phyloP scores from a whole-genome alignment of 495 filamentous ascomycete genomes.

The Penicillium samsonianum region DNA sequence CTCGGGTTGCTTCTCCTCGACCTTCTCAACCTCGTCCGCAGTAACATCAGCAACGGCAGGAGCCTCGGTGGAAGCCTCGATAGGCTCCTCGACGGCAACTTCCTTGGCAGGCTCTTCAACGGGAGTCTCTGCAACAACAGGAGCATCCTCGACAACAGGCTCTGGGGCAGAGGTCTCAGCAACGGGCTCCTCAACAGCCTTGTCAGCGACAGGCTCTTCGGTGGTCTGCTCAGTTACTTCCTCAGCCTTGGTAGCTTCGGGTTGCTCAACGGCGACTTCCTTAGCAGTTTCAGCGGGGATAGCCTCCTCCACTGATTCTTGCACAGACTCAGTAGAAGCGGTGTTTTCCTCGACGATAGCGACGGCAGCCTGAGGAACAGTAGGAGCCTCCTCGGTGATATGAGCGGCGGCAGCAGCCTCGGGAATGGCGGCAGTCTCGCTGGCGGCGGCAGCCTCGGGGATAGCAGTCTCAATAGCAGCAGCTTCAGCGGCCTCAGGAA shows the following conservation, averaged over 20 bases:
- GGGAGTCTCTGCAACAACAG: constrained; percentile 1
- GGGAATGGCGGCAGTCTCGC: constrained; percentile 14
- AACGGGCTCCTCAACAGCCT: constrained; percentile 11
- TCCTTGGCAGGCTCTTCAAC: constrained; percentile 11
- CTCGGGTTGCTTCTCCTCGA: constrained; percentile 1
- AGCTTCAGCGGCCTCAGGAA: constrained; percentile 13
- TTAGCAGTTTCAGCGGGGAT: constrained; percentile 1
- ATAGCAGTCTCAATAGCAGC: constrained; percentile 7
- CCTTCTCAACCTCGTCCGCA: constrained; percentile 6
- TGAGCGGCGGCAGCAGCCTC: not conserved
- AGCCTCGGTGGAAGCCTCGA: constrained; percentile 1
- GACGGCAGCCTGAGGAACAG: not conserved
- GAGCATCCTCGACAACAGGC: constrained; percentile 5
- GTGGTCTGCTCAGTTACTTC: constrained; percentile 2
- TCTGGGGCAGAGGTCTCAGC: constrained; percentile 10
- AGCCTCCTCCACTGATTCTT: constrained; percentile 1
- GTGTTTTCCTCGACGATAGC: not conserved
- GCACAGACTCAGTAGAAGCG: not conserved
- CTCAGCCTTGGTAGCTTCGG: not conserved
- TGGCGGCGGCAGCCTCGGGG: not conserved
- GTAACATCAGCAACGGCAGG: constrained; percentile 13
- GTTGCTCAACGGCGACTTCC: constrained; percentile 2
- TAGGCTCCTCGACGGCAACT: constrained; percentile 9
- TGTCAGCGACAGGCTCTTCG: constrained; percentile 9
- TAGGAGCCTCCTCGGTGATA: not conserved